Conservation (phyloP, 352 stramenopile genomes). For the Phytophthora brassicae region DNA sequence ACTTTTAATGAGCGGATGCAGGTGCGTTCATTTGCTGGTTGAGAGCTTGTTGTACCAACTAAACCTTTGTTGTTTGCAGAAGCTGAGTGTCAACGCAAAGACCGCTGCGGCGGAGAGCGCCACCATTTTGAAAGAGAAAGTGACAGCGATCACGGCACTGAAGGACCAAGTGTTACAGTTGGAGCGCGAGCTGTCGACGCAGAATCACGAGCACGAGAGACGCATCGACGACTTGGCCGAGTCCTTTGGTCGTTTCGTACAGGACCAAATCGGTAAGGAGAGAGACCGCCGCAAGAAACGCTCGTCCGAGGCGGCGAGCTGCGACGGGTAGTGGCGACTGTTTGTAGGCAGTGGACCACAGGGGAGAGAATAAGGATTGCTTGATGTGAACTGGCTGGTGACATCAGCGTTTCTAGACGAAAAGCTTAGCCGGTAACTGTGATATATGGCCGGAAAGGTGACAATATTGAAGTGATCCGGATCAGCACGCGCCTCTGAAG, state of each 20-base stretch:
- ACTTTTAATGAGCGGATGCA: slow-evolving; percentile 53
- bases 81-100: slow-evolving; percentile 32
- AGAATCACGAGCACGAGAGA: slow-evolving; percentile 54
- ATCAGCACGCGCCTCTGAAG: no score
- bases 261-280: slow-evolving; percentile 54
- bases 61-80: slow-evolving; percentile 4
- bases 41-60: no score
- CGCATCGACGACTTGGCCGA: slow-evolving; percentile 56
- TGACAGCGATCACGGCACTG: slow-evolving; percentile 27
- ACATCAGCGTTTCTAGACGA: neutral
- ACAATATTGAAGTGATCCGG: neutral
- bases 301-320: neutral
- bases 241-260: slow-evolving; percentile 53
- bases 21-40: slow-evolving; percentile 17
- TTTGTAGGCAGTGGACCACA: no score
- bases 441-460: neutral
- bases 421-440: neutral
- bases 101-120: slow-evolving; percentile 31
- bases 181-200: slow-evolving; percentile 41
- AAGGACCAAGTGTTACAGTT: slow-evolving; percentile 47
- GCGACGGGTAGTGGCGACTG: slow-evolving; percentile 2
- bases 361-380: neutral
- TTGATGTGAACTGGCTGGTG: neutral
- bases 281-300: slow-evolving; percentile 40
- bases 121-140: slow-evolving; percentile 37